Evolutionary conservation across 2,329 filamentous ascomycete genomes (phyloP), one percentile per base, ranked within the genome.

Genomic region (Alternaria gaisen): DNA sequence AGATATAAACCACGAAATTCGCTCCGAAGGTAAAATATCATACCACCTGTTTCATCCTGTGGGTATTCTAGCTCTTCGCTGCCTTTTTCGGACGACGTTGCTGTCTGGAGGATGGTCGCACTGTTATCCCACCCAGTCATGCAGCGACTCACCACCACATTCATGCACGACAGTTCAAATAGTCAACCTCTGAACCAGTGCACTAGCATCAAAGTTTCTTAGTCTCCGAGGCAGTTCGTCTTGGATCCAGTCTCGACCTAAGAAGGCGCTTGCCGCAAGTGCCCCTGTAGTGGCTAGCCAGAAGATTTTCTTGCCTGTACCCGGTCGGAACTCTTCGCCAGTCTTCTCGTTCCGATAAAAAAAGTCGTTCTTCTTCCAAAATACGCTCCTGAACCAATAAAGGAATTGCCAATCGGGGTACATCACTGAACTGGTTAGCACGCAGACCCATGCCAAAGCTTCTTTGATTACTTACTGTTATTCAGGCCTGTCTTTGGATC

Each of bases 351-450:
- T 68, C 8, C 59, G 64, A 58, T 77, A 80, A 5, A 73, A 60
- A 57, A 83, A 80, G 43, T 83, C 81, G 2, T 63, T 58, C 68
- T 71, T 79, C 1, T 71, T 70, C 41, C 81, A 74, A 54, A 84
- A 84, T 1, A 85, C 65, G 54, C 81, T 85, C 14, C 83, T 69
- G 18, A 80, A 54, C 82, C 83, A 86, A 60, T 80, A 85, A 53
- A 76, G 72, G 56, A 80, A 84, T 67, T 85, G 83, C 77, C 80
- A 85, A 48, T 84, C 82, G 0, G 83, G 84, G 63, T 84, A 86
- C 78, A 86, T 83, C 66, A 82, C 62, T 64, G n/a, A 4, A 11
- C 4, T 10, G 9, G 20, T 63, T 36, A 60, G 53, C n/a, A 18
- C 8, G 32, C 24, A 28, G 38, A n/a, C 40, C 32, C n/a, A 11